Evolutionary conservation across 139 green algal species (phyloP).

Genomic region (Axilococcus clingmanii): DNA sequence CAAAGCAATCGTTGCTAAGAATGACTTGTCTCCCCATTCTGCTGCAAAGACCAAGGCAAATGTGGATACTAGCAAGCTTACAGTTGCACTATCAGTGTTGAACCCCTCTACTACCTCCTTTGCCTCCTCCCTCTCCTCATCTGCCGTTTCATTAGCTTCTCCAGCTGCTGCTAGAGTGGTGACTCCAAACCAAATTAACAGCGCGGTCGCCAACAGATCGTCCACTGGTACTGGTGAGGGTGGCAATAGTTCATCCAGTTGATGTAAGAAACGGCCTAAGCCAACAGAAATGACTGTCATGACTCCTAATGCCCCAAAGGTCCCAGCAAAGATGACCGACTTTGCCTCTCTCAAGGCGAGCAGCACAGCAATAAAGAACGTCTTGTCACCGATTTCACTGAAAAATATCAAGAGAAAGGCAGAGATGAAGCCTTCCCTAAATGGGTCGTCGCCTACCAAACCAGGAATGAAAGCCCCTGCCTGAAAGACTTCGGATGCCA

Average conservation of each 20-base stretch:
- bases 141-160: conserved; percentile 40
- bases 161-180: conserved; percentile 58
- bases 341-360: conserved; percentile 62
- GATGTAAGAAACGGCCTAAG: conserved; percentile 57
- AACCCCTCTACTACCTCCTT: conserved; percentile 47
- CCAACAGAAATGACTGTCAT: conserved; percentile 96
- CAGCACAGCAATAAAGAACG: conserved; percentile 96
- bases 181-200: conserved; percentile 85
- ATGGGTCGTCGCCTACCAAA: conserved; percentile 52
- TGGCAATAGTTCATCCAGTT: conserved; percentile 73
- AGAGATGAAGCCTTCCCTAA: conserved; percentile 65
- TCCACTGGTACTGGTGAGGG: conserved; percentile 62
- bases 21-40: conserved; percentile 98
- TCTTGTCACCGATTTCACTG: conserved; percentile 97
- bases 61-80: conserved; percentile 61
- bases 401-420: conserved; percentile 95
- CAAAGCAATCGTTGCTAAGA: conserved; percentile 96
- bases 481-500: neutral
- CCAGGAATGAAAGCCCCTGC: conserved; percentile 25
- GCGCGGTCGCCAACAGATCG: conserved; percentile 65
- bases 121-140: conserved; percentile 73
- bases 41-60: conserved; percentile 95
- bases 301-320: conserved; percentile 87
- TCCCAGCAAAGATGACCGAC: conserved; percentile 77
- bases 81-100: neutral